These are phyloP conservation scores for Harrya chromipes DNA, from an alignment of 768 basidiomycete species.

Conservation along the genomic window DNA sequence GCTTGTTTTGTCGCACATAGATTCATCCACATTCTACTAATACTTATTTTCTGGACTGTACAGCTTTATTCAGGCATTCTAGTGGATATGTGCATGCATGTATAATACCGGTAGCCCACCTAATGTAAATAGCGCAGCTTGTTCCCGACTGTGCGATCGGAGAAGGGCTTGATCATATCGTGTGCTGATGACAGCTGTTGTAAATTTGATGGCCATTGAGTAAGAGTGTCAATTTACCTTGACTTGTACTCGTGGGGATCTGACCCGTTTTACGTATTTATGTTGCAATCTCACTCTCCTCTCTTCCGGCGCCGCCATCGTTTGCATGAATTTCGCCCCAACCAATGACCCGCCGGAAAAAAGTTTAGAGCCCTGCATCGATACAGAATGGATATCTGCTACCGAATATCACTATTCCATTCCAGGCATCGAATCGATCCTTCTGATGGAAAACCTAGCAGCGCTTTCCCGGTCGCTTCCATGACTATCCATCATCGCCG, in stretches of 20 bases:
- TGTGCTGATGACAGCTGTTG: constrained; percentile 17
- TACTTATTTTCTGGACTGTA: constrained; percentile 34
- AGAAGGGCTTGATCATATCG: constrained; percentile 3
- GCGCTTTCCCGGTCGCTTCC: not conserved
- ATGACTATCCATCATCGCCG: constrained; percentile 7
- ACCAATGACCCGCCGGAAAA: constrained; percentile 8
- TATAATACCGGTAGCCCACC: constrained; percentile 29
- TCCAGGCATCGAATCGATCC: constrained; percentile 25
- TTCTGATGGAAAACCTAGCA: constrained; percentile 31
- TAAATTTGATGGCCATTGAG: constrained; percentile 32
- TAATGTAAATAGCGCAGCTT: constrained; percentile 33
- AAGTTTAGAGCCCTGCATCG: constrained; percentile 1
- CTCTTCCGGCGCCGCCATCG: constrained; percentile 13
- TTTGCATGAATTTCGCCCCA: not conserved
- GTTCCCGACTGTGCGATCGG: constrained; percentile 7
- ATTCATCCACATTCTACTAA: constrained; percentile 32
- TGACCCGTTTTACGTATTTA: constrained; percentile 26
- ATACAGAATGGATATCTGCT: constrained; percentile 1
- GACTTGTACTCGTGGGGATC: constrained; percentile 22
- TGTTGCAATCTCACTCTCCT: constrained; percentile 5
- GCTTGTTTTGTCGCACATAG: constrained; percentile 21
- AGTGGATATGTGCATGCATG: constrained; percentile 40
- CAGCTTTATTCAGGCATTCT: constrained; percentile 34
- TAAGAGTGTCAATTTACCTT: constrained; percentile 31
- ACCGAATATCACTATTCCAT: constrained; percentile 14